Conservation (phyloP, 164 flowering plant species). For the Magnolia sinica region DNA sequence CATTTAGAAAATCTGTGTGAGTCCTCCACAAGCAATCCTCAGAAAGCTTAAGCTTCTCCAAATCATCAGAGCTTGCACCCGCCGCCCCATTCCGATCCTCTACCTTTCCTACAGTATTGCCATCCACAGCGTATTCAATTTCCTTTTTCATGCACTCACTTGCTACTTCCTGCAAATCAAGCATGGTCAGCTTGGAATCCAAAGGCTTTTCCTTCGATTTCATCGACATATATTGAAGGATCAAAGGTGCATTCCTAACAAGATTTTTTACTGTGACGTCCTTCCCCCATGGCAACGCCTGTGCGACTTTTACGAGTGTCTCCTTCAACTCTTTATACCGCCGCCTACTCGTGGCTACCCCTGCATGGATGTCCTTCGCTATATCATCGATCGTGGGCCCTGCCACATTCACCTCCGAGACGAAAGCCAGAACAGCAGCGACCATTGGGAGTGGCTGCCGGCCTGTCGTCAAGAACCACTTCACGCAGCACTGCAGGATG, state of each 20-base stretch:
- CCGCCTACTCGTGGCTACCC: constrained; percentile 38
- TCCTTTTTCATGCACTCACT: constrained; percentile 42
- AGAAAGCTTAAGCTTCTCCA: constrained; percentile 31
- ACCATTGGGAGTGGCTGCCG: constrained; percentile 66
- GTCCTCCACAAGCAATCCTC: constrained; percentile 40
- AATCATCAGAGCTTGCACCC: constrained; percentile 3
- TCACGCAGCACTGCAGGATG: constrained; percentile 60
- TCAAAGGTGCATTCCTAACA: constrained; percentile 48
- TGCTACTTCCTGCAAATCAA: constrained; percentile 41
- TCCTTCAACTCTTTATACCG: constrained; percentile 69
- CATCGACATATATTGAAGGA: constrained; percentile 71
- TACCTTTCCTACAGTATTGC: constrained; percentile 8
- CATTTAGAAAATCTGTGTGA: constrained; percentile 35
- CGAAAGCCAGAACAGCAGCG: constrained; percentile 59
- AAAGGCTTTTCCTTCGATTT: constrained; percentile 44
- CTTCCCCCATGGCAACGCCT: constrained; percentile 80
- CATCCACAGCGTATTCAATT: constrained; percentile 24
- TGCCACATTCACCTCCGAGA: constrained; percentile 56
- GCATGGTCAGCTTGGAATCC: constrained; percentile 11
- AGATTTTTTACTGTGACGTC: constrained; percentile 72
- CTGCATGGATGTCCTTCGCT: constrained; percentile 50
- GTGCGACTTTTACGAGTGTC: constrained; percentile 64
- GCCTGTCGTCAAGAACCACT: constrained; percentile 86
- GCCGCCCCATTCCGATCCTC: constrained; percentile 1
- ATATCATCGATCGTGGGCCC: constrained; percentile 46